Base-by-base conservation (phyloP, 768 basidiomycete genomes). In the Mycena crocata region DNA sequence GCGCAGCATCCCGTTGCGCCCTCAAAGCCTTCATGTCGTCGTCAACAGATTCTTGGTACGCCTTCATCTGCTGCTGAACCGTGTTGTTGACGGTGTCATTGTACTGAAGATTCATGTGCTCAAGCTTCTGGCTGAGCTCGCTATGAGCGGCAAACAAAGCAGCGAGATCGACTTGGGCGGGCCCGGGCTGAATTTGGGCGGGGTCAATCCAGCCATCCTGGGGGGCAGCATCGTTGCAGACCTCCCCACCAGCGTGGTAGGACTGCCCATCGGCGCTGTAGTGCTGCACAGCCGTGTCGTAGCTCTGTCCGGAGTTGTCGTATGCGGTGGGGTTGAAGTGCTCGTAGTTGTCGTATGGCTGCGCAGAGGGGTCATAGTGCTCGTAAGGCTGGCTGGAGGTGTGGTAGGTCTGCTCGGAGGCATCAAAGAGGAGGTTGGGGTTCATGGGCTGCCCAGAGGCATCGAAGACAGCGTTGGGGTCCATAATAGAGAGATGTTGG, bases 1-100 rank as follows among this genome's bases (percentile, higher is more conserved):
- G 48, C 48, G 48, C 48, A 26, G 48, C 48, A 30, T 49, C 48
- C 48, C 48, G 48, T 31, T 49, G 21, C 17, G 44, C 44, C 44
- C 44, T 49, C 48, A 49, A 19, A 49, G 48, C 48, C 28, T 31
- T 21, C 46, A 48, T 21, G 46, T 48, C 46, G 45, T 46, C 45
- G 45, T 28, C 26, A 24, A 46, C 45, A 46, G 45, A 46, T 24
- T 46, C 45, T 46, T 46, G n/a, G 45, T 24, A 46, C 23, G 15
- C 45, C 26, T 46, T 46, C 45, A 46, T 46, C 45, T 46, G 45
- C 45, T 46, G 45, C 40, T 42, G 40, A 42, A 42, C 40, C 6
- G 40, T 42, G 40, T 42, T 42, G 40, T 42, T 37, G 35, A 44
- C n/a, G 42, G 42, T 44, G 42, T 44, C 42, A 7, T 23, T 46